Evolutionary conservation across 371 early-diverging fungal genomes (phyloP).

Genomic region (Mortierella sp.): DNA sequence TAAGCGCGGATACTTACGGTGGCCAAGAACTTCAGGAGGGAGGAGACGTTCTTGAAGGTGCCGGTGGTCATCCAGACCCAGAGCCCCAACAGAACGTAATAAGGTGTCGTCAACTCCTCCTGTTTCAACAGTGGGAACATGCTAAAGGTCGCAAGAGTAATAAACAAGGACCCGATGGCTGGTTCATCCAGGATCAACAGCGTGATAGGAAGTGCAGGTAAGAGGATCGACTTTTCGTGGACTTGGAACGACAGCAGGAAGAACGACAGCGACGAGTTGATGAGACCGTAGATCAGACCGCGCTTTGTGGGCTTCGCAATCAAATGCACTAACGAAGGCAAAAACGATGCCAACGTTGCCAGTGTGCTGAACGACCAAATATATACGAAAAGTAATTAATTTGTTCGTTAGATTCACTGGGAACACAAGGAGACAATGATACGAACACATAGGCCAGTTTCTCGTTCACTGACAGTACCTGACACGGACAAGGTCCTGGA

Average conservation of each 20-base stretch:
- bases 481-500: constrained; percentile 73
- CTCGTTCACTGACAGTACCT: constrained; percentile 63
- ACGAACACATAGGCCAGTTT: too few relatives aligned
- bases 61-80: constrained; percentile 79
- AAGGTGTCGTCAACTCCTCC: constrained; percentile 80
- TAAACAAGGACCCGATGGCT: constrained; percentile 72
- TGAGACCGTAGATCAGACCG: constrained; percentile 76
- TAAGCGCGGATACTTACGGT: too few relatives aligned
- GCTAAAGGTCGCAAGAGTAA: constrained; percentile 89
- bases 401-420: neutral
- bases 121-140: constrained; percentile 88
- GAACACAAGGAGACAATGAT: too few relatives aligned
- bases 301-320: constrained; percentile 64
- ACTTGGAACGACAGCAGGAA: constrained; percentile 97
- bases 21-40: constrained; percentile 19
- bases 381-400: neutral
- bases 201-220: constrained; percentile 84
- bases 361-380: constrained; percentile 62
- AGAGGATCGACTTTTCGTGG: constrained; percentile 95
- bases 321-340: constrained; percentile 78
- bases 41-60: constrained; percentile 25
- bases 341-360: constrained; percentile 74
- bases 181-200: constrained; percentile 77
- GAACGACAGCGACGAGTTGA: constrained; percentile 86
- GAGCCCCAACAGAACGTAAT: constrained; percentile 66